A percentile compares a stretch with the other conserved stretches of the same genome.
Conservation (phyloP, 2,329 filamentous ascomycete species). For the Hypoxylon sp. region DNA sequence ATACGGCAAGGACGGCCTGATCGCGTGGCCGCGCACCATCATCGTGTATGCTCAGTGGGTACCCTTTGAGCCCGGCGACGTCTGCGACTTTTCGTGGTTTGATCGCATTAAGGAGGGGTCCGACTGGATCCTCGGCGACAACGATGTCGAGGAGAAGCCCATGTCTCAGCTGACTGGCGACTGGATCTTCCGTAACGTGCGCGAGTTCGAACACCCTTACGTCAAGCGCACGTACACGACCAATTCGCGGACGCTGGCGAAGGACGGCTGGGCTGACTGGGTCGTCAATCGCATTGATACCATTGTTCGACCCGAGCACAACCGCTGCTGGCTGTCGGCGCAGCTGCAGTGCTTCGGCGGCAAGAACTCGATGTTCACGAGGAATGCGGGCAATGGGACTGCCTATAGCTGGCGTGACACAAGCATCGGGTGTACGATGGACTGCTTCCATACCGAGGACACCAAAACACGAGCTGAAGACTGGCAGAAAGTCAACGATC, state of each 20-base stretch:
- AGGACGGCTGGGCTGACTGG: conserved; percentile 59
- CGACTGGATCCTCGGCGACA: conserved; percentile 55
- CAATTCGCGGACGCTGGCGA: conserved; percentile 58
- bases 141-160: conserved; percentile 56
- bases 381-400: conserved; percentile 62
- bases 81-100: conserved; percentile 55
- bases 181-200: conserved; percentile 63
- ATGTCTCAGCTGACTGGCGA: conserved; percentile 62
- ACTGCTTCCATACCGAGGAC: conserved; percentile 61
- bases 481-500: conserved; percentile 62
- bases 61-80: conserved; percentile 56
- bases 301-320: conserved; percentile 55
- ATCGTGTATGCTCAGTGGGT: conserved; percentile 66
- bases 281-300: conserved; percentile 57
- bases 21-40: conserved; percentile 59
- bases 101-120: conserved; percentile 58
- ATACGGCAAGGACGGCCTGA: conserved; percentile 56
- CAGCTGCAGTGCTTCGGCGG: conserved; percentile 64
- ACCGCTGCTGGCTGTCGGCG: conserved; percentile 60
- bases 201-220: conserved; percentile 65
- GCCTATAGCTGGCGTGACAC: conserved; percentile 65
- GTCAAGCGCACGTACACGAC: conserved; percentile 64
- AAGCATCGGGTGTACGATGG: conserved; percentile 57
- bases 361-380: conserved; percentile 58
- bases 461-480: conserved; percentile 55